phyloP scores from a whole-genome alignment of 805 yeast species.

The Metschnikowia dekortorum region DNA sequence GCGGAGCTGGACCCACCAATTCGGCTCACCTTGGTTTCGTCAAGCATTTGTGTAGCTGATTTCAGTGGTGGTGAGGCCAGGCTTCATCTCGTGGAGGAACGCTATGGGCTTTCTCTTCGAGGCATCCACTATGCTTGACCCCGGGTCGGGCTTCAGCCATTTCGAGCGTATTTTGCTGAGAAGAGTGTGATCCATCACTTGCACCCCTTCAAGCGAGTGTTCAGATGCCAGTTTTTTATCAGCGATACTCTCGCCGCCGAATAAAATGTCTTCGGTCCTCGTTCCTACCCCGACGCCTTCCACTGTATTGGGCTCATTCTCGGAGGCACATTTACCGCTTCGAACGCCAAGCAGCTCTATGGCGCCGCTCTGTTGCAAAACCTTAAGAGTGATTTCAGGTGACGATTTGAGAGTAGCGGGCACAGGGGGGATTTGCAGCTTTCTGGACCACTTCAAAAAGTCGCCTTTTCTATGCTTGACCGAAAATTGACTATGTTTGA shows the following conservation, averaged over 20 bases:
- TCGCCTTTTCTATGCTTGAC: neutral
- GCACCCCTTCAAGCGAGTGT: neutral
- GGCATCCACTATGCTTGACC: neutral
- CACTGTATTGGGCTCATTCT: neutral
- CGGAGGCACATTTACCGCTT: neutral
- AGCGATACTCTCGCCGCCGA: neutral
- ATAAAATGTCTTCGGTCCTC: neutral
- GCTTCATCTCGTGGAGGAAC: conserved; percentile 10
- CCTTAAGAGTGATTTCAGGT: neutral
- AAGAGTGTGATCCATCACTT: conserved; percentile 4
- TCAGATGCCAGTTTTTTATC: neutral
- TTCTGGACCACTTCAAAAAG: neutral
- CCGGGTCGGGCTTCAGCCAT: conserved; percentile 6
- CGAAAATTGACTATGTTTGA: neutral
- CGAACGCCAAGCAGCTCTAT: neutral
- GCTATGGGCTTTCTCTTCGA: conserved; percentile 4
- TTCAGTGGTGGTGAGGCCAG: conserved; percentile 11
- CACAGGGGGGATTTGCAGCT: neutral
- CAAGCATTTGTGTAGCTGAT: conserved; percentile 5
- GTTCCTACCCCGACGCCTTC: neutral
- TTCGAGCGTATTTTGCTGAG: conserved; percentile 8
- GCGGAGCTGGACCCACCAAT: neutral
- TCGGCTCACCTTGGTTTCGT: neutral
- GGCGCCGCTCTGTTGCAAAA: neutral
- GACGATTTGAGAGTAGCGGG: neutral